These are phyloP conservation scores for Pseudoturritis turrita DNA, from an alignment of 345 rosid species.

Conservation along the genomic window DNA sequence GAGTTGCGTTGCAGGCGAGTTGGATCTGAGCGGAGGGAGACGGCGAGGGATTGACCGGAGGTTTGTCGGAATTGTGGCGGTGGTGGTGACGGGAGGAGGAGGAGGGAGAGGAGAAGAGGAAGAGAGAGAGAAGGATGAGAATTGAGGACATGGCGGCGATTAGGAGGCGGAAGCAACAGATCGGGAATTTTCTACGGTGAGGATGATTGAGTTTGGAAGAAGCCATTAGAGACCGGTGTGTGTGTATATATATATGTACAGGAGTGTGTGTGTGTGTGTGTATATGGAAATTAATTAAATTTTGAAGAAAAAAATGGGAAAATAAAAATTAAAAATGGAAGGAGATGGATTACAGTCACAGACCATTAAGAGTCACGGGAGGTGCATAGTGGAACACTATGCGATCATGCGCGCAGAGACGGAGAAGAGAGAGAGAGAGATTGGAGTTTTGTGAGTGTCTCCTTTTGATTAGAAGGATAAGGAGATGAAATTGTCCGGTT, in stretches of 20 bases:
- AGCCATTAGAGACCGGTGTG: constrained; percentile 20
- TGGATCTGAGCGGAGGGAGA: constrained; percentile 30
- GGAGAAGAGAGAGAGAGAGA: constrained; percentile 3
- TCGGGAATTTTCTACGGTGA: constrained; percentile 18
- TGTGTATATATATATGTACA: constrained; percentile 5
- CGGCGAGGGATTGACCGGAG: neutral
- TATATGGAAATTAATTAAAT: neutral
- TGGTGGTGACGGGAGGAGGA: constrained; percentile 21
- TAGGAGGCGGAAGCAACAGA: constrained; percentile 2
- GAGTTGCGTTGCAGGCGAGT: constrained; percentile 63
- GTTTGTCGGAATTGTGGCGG: neutral
- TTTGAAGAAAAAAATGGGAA: neutral
- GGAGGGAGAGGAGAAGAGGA: constrained; percentile 27
- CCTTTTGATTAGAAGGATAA: neutral
- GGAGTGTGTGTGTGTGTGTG: neutral
- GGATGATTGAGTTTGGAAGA: constrained; percentile 16
- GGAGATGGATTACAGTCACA: constrained; percentile 24
- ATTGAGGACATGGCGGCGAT: constrained; percentile 33
- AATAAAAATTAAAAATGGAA: neutral
- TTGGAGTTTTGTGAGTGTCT: constrained; percentile 19
- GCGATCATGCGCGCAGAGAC: constrained; percentile 32
- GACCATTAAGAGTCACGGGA: constrained; percentile 37
- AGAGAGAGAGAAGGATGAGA: constrained; percentile 28
- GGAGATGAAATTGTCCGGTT: constrained; percentile 10
- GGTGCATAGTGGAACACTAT: constrained; percentile 26